Evolutionary conservation across 2,329 filamentous ascomycete genomes (phyloP).

Genomic region (Penicillium sp.): DNA sequence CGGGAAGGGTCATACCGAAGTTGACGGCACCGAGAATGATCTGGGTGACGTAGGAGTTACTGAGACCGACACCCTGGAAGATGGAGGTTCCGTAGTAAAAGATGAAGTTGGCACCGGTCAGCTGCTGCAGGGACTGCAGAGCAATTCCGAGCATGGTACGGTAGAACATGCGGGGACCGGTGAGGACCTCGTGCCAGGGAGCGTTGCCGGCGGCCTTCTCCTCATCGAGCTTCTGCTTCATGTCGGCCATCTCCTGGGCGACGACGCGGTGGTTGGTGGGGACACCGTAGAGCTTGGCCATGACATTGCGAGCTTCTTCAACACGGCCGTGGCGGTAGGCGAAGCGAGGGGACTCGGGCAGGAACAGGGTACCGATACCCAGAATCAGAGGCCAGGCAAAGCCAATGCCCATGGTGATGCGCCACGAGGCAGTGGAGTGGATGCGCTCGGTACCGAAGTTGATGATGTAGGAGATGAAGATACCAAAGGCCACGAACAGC

Average conservation of each 20-base stretch:
- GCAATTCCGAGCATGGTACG: conserved; percentile 46
- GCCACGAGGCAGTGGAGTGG: conserved; percentile 47
- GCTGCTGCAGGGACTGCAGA: conserved; percentile 49
- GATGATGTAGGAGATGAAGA: conserved; percentile 50
- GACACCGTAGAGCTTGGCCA: conserved; percentile 57
- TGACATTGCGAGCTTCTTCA: conserved; percentile 52
- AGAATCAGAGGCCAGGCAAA: conserved; percentile 59
- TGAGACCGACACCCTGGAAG: conserved; percentile 65
- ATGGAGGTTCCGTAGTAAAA: conserved; percentile 59
- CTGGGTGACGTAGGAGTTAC: conserved; percentile 65
- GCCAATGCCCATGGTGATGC: conserved; percentile 56
- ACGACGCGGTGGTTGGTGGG: conserved; percentile 56
- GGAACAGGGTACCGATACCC: conserved; percentile 54
- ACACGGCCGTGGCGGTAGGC: conserved; percentile 55
- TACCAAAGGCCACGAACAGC: conserved; percentile 51
- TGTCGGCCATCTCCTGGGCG: conserved; percentile 56
- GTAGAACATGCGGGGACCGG: conserved; percentile 49
- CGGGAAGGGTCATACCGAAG: conserved; percentile 64
- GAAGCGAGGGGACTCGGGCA: conserved; percentile 59
- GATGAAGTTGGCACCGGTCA: conserved; percentile 51
- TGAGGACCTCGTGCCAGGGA: conserved; percentile 47
- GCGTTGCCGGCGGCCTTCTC: conserved; percentile 46
- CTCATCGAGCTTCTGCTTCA: conserved; percentile 59
- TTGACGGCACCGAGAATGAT: conserved; percentile 70
- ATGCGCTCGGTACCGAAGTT: conserved; percentile 48